phyloP scores from a whole-genome alignment of 2,329 filamentous ascomycete species.

The Periconia sp. region DNA sequence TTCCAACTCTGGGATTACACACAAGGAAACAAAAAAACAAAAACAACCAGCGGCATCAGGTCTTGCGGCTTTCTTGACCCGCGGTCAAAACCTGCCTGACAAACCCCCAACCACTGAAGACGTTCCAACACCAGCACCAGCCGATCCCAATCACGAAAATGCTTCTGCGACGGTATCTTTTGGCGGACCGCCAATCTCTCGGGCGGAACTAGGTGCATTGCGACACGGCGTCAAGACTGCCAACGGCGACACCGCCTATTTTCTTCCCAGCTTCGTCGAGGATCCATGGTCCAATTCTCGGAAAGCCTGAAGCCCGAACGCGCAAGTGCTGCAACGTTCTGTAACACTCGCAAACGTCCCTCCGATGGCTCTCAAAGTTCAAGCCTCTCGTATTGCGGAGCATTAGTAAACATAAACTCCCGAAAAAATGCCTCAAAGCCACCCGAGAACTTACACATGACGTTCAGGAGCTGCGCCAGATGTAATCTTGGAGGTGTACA shows the following conservation, averaged over 20 bases:
- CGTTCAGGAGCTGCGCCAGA: background rate
- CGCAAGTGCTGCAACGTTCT: background rate
- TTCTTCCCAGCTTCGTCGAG: constrained; percentile 67
- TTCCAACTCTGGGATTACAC: background rate
- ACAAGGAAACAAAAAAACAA: constrained; percentile 14
- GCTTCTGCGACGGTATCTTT: constrained; percentile 26
- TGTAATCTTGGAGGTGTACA: background rate
- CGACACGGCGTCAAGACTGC: constrained; percentile 46
- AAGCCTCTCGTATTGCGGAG: background rate
- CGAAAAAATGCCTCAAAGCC: background rate
- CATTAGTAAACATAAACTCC: background rate
- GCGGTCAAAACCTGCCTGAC: constrained; percentile 28
- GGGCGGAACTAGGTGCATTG: constrained; percentile 39
- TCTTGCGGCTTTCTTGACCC: constrained; percentile 35
- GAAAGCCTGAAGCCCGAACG: background rate
- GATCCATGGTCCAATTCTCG: constrained; percentile 65
- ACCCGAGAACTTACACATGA: background rate
- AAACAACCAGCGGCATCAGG: constrained; percentile 21
- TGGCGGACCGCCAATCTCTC: constrained; percentile 29
- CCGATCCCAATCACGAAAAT: constrained; percentile 3
- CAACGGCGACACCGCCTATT: constrained; percentile 68
- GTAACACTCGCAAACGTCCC: background rate
- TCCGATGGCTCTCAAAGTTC: too few species aligned
- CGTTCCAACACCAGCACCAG: background rate
- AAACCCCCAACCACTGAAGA: constrained; percentile 10